Conservation (phyloP, 148 eudicot genomes). For the Chenopodium formosanum region DNA sequence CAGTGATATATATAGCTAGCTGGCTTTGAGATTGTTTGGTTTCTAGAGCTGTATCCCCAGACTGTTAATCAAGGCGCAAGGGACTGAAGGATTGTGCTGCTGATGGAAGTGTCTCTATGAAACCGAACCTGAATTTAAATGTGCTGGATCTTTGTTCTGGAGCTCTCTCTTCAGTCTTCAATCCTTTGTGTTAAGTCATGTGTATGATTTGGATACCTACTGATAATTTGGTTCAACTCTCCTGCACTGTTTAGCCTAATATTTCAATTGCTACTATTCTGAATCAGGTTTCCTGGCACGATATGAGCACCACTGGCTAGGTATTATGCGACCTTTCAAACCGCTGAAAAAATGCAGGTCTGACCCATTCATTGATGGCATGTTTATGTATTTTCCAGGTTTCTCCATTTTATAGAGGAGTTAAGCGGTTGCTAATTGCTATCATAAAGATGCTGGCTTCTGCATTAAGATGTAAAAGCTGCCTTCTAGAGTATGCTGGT, state of each 20-base stretch:
- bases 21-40: neutral
- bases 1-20: neutral
- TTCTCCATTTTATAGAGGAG: neutral
- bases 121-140: neutral
- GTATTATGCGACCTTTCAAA: neutral
- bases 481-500: neutral
- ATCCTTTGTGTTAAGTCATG: neutral
- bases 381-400: neutral
- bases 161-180: neutral
- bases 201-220: neutral
- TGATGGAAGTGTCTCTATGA: neutral
- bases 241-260: neutral
- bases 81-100: neutral
- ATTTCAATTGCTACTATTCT: neutral
- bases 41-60: neutral
- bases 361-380: neutral
- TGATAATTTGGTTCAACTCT: neutral
- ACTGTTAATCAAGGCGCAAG: neutral
- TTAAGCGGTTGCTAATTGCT: neutral
- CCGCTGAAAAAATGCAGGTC: neutral
- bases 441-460: neutral
- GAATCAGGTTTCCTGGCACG: neutral
- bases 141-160: neutral
- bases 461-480: neutral
- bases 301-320: neutral